A percentile compares a stretch with the other conserved stretches of the same genome.
Evolutionary conservation across 2,329 filamentous ascomycete species (phyloP).

Genomic region (Aspergillus nomiae): DNA sequence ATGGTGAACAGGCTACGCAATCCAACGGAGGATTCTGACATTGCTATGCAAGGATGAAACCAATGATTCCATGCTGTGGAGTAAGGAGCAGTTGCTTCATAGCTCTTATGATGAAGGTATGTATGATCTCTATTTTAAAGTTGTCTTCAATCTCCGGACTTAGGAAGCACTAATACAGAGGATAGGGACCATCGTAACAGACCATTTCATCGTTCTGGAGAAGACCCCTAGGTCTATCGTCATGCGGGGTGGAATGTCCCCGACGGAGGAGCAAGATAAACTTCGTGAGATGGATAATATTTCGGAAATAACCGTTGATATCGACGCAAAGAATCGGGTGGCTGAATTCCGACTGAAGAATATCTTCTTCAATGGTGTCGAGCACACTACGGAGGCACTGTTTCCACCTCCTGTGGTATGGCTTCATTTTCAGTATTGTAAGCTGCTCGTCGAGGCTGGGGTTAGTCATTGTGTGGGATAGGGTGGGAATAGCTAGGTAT

Average conservation of each 20-base stretch:
- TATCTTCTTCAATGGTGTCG: constrained; percentile 2
- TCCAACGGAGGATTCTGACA: neutral
- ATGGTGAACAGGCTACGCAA: neutral
- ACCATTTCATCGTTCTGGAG: constrained; percentile 1
- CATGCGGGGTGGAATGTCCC: neutral
- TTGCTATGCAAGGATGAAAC: neutral
- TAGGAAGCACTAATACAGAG: no score
- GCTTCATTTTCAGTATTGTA: constrained; percentile 8
- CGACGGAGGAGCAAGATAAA: neutral
- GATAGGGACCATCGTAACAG: neutral
- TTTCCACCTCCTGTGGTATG: constrained; percentile 2
- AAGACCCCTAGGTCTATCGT: neutral
- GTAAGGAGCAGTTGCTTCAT: neutral
- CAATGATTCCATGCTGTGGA: neutral
- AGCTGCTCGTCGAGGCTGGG: constrained; percentile 3
- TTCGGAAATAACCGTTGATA: neutral
- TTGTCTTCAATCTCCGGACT: no score
- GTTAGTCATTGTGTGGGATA: constrained; percentile 1
- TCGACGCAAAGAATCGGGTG: neutral
- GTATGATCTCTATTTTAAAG: neutral
- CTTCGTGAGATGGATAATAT: constrained; percentile 2
- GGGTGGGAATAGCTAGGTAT: neutral
- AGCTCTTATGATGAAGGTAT: neutral
- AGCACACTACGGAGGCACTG: neutral
- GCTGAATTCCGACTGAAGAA: constrained; percentile 6